These are phyloP conservation scores for Syncephalis fuscata DNA, from an alignment of 371 early-diverging fungal species.

Conservation along the genomic window DNA sequence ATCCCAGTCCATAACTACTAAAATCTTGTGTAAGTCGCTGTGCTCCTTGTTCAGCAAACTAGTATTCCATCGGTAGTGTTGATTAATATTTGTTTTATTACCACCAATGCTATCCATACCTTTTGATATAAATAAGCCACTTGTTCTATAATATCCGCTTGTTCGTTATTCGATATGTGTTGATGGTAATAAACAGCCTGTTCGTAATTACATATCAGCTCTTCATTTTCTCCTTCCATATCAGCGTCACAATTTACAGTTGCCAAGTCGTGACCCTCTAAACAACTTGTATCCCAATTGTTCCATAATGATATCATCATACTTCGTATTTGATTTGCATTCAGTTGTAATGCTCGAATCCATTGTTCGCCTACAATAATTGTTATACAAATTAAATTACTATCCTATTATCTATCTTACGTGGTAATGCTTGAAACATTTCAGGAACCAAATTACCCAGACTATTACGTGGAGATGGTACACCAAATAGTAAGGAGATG, in stretches of 20 bases:
- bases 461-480: slow-evolving; percentile 85
- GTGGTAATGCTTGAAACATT: slow-evolving; percentile 16
- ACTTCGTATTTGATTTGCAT: slow-evolving; percentile 38
- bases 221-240: neutral
- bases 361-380: slow-evolving; percentile 8
- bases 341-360: slow-evolving; percentile 33
- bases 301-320: slow-evolving; percentile 21
- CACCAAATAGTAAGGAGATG: slow-evolving; percentile 55
- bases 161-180: neutral
- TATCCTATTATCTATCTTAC: slow-evolving; percentile 1
- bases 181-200: slow-evolving; percentile 6
- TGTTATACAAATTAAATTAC: slow-evolving; percentile 5
- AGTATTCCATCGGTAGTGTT: neutral
- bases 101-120: no score
- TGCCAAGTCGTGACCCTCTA: slow-evolving; percentile 2
- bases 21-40: slow-evolving; percentile 25
- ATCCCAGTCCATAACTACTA: slow-evolving; percentile 27
- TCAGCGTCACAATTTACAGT: slow-evolving; percentile 1
- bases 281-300: slow-evolving; percentile 6
- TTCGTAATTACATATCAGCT: slow-evolving; percentile 3
- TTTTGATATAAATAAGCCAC: no score
- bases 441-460: slow-evolving; percentile 66
- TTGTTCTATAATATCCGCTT: no score
- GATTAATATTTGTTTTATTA: neutral
- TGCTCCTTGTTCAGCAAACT: slow-evolving; percentile 28